Evolutionary conservation across 805 yeast genomes (phyloP).

Genomic region (Schizosaccharomyces lindneri): DNA sequence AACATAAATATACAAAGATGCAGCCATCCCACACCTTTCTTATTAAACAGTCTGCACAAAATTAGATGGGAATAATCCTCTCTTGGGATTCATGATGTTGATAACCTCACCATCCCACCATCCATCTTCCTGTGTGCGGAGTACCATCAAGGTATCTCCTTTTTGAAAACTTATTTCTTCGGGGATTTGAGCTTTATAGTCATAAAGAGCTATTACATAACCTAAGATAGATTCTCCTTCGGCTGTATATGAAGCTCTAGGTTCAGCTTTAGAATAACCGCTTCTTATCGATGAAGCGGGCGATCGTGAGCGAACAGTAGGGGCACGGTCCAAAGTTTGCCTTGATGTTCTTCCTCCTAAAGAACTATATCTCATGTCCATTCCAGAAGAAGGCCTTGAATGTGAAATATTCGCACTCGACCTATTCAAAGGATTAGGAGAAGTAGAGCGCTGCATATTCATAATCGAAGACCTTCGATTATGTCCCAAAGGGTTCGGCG

Average conservation of each 20-base stretch:
- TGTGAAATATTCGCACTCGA: not conserved
- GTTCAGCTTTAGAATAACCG: not conserved
- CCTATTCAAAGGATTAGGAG: not conserved
- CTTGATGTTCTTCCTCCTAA: not conserved
- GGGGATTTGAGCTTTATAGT: slow-evolving; percentile 33
- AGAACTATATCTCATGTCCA: not conserved
- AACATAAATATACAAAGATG: too few species aligned
- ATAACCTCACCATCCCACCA: slow-evolving; percentile 52
- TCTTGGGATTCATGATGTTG: slow-evolving; percentile 7
- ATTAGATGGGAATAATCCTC: slow-evolving; percentile 3
- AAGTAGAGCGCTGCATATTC: not conserved
- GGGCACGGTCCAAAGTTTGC: not conserved
- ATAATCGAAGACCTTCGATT: not conserved
- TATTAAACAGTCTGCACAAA: not conserved
- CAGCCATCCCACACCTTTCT: too few species aligned
- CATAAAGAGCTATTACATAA: slow-evolving; percentile 30
- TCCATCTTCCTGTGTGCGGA: slow-evolving; percentile 39
- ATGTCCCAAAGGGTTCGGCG: not conserved
- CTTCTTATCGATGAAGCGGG: not conserved
- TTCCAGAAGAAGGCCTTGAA: not conserved
- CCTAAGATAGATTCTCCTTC: slow-evolving; percentile 30
- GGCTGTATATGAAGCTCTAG: slow-evolving; percentile 16
- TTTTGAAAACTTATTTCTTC: slow-evolving; percentile 36
- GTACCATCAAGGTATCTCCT: slow-evolving; percentile 28
- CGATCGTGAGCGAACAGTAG: not conserved